Percentiles rank a stretch among this genome's conserved stretches.
phyloP scores from a whole-genome alignment of 2,329 filamentous ascomycete species.

The Xylogone sp. region DNA sequence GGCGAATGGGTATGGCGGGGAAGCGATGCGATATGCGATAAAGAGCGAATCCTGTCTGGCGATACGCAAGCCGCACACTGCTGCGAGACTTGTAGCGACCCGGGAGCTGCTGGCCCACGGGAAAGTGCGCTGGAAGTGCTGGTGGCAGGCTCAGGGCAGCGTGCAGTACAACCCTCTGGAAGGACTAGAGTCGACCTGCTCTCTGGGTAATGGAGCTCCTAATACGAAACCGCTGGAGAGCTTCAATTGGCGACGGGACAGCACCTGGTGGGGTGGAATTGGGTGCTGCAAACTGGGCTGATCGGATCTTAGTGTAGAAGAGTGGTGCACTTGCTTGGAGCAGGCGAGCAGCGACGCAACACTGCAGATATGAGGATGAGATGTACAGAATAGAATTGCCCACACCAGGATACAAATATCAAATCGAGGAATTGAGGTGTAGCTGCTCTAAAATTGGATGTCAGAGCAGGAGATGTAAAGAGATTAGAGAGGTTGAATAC shows the following conservation, averaged over 20 bases:
- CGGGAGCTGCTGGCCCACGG: not conserved
- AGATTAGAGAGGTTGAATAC: no score
- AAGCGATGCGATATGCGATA: not conserved
- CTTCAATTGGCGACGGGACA: not conserved
- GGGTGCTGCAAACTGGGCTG: not conserved
- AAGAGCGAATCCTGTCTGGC: not conserved
- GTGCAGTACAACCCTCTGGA: not conserved
- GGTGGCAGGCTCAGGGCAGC: not conserved
- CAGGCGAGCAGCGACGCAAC: no score
- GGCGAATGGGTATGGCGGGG: not conserved
- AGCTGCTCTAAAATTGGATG: no score
- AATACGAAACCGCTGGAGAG: not conserved
- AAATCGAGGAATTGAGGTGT: no score
- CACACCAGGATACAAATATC: no score
- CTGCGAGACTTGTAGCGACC: no score
- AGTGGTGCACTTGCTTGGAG: no score
- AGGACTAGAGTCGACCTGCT: not conserved
- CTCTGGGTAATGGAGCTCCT: not conserved
- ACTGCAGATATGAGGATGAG: no score
- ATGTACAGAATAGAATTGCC: no score
- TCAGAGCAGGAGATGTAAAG: no score
- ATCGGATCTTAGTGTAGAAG: not conserved
- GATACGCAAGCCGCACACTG: not conserved
- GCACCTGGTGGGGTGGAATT: not conserved
- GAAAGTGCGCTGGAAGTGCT: no score